Conservation (phyloP, 768 basidiomycete genomes). For the Phlegmacium glaucopus region DNA sequence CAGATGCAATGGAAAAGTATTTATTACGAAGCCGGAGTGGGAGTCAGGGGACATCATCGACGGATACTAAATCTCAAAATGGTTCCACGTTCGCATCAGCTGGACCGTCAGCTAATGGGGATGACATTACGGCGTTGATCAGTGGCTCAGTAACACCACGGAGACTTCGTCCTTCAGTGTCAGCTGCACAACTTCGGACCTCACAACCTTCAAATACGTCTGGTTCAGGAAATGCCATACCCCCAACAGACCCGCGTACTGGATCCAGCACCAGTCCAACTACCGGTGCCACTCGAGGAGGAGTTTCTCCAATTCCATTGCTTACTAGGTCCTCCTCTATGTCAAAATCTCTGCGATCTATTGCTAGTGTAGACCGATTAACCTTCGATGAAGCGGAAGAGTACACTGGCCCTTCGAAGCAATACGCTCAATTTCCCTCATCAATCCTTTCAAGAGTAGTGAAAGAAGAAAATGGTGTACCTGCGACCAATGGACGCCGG, state of each 20-base stretch:
- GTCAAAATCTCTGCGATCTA: slow-evolving; percentile 44
- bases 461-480: slow-evolving; percentile 44
- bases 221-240: slow-evolving; percentile 25
- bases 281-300: slow-evolving; percentile 32
- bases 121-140: slow-evolving; percentile 47
- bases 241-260: slow-evolving; percentile 47
- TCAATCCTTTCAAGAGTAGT: slow-evolving; percentile 39
- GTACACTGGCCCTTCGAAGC: slow-evolving; percentile 63
- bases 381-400: slow-evolving; percentile 44
- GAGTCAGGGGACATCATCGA: slow-evolving; percentile 69
- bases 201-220: slow-evolving; percentile 34
- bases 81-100: slow-evolving; percentile 46
- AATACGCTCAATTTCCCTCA: slow-evolving; percentile 70
- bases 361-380: slow-evolving; percentile 32
- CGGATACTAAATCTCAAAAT: slow-evolving; percentile 66
- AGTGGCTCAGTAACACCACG: slow-evolving; percentile 57
- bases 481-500: slow-evolving; percentile 54
- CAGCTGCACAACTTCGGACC: slow-evolving; percentile 72
- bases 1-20: slow-evolving; percentile 87
- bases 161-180: slow-evolving; percentile 67
- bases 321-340: slow-evolving; percentile 56
- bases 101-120: slow-evolving; percentile 50
- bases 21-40: slow-evolving; percentile 79
- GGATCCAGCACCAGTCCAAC: slow-evolving; percentile 70
- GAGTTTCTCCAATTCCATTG: slow-evolving; percentile 39